Conservation (phyloP, 805 yeast species). For the Osmozyma mogii region DNA sequence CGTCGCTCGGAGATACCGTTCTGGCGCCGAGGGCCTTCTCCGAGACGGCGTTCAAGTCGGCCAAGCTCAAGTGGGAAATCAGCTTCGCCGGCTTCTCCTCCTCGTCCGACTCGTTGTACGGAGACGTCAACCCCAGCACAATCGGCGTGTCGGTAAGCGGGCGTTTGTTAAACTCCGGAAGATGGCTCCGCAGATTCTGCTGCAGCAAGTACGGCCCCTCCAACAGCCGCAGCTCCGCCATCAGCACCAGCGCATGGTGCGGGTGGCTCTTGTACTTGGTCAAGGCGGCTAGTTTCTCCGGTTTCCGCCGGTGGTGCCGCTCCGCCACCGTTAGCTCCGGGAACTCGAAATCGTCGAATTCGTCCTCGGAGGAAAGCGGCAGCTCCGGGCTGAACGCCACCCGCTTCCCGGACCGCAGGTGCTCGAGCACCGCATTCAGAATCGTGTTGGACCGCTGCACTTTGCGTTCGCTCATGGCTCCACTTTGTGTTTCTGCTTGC, state of each 20-base stretch:
- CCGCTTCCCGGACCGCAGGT: constrained; percentile 15
- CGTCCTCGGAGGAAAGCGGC: not conserved
- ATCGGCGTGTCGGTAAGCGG: constrained; percentile 74
- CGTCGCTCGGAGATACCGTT: too few relatives aligned
- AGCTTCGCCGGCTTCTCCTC: constrained; percentile 23
- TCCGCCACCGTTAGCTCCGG: constrained; percentile 3
- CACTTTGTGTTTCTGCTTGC: constrained; percentile 55
- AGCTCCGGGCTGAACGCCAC: constrained; percentile 12
- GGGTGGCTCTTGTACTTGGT: constrained; percentile 11
- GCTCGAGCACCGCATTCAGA: constrained; percentile 18
- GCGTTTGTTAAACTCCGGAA: constrained; percentile 59
- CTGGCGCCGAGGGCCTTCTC: too few relatives aligned
- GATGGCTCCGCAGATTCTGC: constrained; percentile 10
- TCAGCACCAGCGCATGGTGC: constrained; percentile 8
- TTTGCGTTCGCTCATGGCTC: constrained; percentile 43
- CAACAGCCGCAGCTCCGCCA: constrained; percentile 9
- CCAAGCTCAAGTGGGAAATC: constrained; percentile 33
- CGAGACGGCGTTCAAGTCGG: constrained; percentile 19
- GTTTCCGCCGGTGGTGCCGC: constrained; percentile 3
- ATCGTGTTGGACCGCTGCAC: constrained; percentile 16
- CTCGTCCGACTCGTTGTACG: constrained; percentile 24
- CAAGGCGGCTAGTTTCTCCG: constrained; percentile 3
- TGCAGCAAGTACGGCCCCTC: constrained; percentile 8
- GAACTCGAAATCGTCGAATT: constrained; percentile 3
- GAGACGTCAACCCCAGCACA: constrained; percentile 49